Evolutionary conservation across 495 filamentous ascomycete genomes (phyloP), one percentile per base, ranked within the genome.

Genomic region (Neurospora tetrasperma): DNA sequence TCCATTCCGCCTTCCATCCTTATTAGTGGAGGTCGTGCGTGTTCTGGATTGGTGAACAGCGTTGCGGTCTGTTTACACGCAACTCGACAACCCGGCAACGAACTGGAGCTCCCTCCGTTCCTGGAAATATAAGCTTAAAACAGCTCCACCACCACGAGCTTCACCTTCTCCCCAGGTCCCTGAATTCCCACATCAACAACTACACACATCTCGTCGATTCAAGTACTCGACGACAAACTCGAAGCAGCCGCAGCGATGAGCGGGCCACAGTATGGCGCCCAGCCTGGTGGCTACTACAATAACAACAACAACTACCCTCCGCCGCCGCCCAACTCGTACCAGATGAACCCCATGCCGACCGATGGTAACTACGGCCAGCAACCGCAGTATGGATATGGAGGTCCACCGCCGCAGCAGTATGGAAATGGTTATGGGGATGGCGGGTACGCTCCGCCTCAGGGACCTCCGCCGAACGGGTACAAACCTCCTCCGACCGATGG

Each of bases 281-380:
- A 62, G 14, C 54, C 54, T 27, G 27, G 54, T 62, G 54, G 54
- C 40, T 78, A 80, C 71, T 79, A 77, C 71, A 74, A 74, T 69
- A 71, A 72, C 35, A 38, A 38, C 35, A 71, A 73, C 40, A 71
- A 73, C 10, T 72, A 70, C 5, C 72, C 69, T 35, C 77, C 75
- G 20, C 78, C 74, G 11, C 78, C 79, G 11, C 73, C 75, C 16
- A 74, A 75, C 23, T 41, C 76, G 16, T 80, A 80, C 71, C 77
- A 77, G 70, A 77, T 73, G 73, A 74, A 79, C 54, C 27, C 54
- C 27, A 62, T 62, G 16, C 73, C 73, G 11, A 75, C 75, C 41
- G 70, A 74, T 38, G 72, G 46, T 23, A 73, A 74, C 41, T 77
- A 79, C 73, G 74, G 73, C n/a, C 75, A 74, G 46, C 46, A 54